Evolutionary conservation across 176 grass and related monocot species (phyloP).

Genomic region (Eleusine coracana): DNA sequence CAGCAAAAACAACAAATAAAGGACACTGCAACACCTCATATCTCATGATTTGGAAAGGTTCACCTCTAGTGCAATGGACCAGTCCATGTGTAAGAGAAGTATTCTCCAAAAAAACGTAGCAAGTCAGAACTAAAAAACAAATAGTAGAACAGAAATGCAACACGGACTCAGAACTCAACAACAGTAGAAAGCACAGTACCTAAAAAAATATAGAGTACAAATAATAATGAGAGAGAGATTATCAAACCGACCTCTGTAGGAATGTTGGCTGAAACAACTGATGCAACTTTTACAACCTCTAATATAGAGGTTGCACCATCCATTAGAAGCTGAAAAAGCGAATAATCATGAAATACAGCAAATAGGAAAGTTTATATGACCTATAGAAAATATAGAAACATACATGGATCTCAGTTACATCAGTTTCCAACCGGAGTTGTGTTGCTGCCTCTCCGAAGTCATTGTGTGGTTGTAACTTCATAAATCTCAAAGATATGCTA

Average conservation of each 20-base stretch:
- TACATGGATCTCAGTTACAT: slow-evolving; percentile 81
- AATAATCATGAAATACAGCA: slow-evolving; percentile 40
- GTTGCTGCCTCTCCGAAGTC: slow-evolving; percentile 56
- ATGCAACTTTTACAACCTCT: slow-evolving; percentile 72
- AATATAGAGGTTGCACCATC: slow-evolving; percentile 72
- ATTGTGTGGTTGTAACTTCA: slow-evolving; percentile 55
- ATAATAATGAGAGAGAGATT: slow-evolving; percentile 17
- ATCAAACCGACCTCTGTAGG: slow-evolving; percentile 71
- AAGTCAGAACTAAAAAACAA: slow-evolving; percentile 22
- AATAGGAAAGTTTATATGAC: slow-evolving; percentile 35
- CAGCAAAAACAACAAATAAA: slow-evolving; percentile 10
- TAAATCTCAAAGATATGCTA: slow-evolving; percentile 63
- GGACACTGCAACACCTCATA: not conserved
- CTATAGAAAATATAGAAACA: slow-evolving; percentile 29
- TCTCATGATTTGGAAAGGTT: slow-evolving; percentile 16
- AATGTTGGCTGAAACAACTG: slow-evolving; percentile 69
- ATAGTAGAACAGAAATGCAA: slow-evolving; percentile 8
- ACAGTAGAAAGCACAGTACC: not conserved
- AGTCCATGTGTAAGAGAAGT: slow-evolving; percentile 25
- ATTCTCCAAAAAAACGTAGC: slow-evolving; percentile 8
- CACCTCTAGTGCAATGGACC: not conserved
- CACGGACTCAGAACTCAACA: slow-evolving; percentile 16
- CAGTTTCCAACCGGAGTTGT: slow-evolving; percentile 68
- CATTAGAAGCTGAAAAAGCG: slow-evolving; percentile 79
- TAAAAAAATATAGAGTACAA: not conserved